Evolutionary conservation across 75 land plant genomes (phyloP), one percentile per base, ranked within the genome.

Genomic region (Azolla pinnata): DNA sequence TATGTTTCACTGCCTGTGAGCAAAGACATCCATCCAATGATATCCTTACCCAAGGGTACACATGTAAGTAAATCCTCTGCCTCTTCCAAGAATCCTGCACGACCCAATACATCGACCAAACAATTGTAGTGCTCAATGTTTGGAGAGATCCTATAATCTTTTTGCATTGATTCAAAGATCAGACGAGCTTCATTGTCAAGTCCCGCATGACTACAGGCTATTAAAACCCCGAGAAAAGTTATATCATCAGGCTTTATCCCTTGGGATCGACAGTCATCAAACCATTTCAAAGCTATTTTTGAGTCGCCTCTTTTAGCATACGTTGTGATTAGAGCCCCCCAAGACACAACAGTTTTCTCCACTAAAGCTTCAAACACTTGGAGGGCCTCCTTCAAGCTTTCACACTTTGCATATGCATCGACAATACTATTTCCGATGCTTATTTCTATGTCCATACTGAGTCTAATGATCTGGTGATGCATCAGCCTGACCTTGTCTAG

Each of bases 371-470:
- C 65, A 67, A 84, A 84, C 24, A 75, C 68, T 26, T 31, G 19
- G 19, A 46, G 62, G 14, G 88, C 88, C 54, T 75, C 73, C n/a
- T 8, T 23, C 33, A 81, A 69, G 35, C 70, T 81, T 60, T 81
- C 88, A 67, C 84, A 81, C 20, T 75, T 81, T 29, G 84, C 75
- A 70, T 81, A 84, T 84, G 81, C 81, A 48, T 60, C 61, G 49
- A 73, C 67, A 32, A 79, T 23, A 1, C 77, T 66, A 29, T 70
- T 73, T 16, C 20, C 59, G 52, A 73, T 33, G 27, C 52, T 65
- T 1, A 61, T 26, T 59, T 79, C 81, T n/a, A n/a, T n/a, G n/a
- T n/a, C n/a, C n/a, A n/a, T n/a, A n/a, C n/a, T n/a, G n/a, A n/a
- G n/a, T n/a, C n/a, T n/a, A n/a, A n/a, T n/a, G n/a, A n/a, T n/a